phyloP scores from a whole-genome alignment of 2,329 filamentous ascomycete species.

The Penicillium sp. region DNA sequence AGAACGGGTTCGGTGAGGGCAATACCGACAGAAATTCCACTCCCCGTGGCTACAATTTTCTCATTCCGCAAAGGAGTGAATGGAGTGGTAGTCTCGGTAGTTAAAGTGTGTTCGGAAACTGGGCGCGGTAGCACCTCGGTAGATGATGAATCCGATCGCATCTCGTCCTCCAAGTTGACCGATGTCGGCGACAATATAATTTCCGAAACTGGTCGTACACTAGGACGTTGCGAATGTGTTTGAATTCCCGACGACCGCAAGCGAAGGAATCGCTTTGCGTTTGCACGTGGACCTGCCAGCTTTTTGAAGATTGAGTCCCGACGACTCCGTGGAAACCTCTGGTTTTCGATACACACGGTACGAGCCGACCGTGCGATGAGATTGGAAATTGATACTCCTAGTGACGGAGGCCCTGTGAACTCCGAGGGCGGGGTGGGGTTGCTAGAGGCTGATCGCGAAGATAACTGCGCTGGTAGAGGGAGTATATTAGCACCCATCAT shows the following conservation, averaged over 20 bases:
- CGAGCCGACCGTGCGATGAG: constrained; percentile 28
- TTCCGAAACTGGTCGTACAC: constrained; percentile 36
- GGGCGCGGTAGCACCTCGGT: constrained; percentile 24
- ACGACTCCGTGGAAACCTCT: constrained; percentile 24
- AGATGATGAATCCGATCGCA: constrained; percentile 31
- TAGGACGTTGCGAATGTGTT: constrained; percentile 23
- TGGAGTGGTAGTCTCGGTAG: constrained; percentile 28
- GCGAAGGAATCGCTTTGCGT: constrained; percentile 48
- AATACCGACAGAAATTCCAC: constrained; percentile 48
- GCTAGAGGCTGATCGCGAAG: constrained; percentile 25
- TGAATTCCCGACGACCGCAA: constrained; percentile 34
- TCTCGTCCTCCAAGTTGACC: constrained; percentile 20
- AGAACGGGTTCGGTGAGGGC: constrained; percentile 49
- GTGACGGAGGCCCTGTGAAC: constrained; percentile 17
- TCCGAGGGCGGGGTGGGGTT: constrained; percentile 21
- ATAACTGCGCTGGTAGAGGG: constrained; percentile 26
- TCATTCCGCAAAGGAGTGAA: constrained; percentile 44
- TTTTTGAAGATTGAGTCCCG: constrained; percentile 36
- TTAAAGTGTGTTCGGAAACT: constrained; percentile 21
- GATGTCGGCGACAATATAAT: constrained; percentile 36
- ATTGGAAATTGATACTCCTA: constrained; percentile 18
- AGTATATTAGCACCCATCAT: constrained; percentile 34
- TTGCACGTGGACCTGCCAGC: constrained; percentile 47
- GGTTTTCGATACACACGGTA: constrained; percentile 17
- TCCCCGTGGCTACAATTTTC: constrained; percentile 49